phyloP scores from a whole-genome alignment of 192 early-diverging fungal genomes.

The Haplosporangium gracile region DNA sequence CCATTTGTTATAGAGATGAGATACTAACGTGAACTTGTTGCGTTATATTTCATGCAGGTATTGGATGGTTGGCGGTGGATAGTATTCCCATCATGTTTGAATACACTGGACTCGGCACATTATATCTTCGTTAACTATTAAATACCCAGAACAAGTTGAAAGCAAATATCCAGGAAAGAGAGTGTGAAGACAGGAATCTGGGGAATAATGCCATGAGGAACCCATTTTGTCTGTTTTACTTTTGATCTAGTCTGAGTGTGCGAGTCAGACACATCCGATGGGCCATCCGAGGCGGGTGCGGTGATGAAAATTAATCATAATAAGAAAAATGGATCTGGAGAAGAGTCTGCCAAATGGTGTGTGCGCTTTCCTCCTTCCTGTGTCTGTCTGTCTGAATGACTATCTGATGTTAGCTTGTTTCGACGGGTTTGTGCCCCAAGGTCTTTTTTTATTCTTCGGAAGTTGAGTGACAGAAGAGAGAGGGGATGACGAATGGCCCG shows the following conservation, averaged over 20 bases:
- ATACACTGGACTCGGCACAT: conserved; percentile 48
- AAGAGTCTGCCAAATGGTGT: background rate
- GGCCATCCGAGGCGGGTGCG: background rate
- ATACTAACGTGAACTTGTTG: background rate
- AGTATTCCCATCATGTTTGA: conserved; percentile 64
- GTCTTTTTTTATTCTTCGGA: background rate
- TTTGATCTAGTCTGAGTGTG: background rate
- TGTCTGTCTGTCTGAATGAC: background rate
- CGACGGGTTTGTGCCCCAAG: background rate
- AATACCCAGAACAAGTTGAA: background rate
- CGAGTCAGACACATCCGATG: conserved; percentile 4
- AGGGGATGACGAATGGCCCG: background rate
- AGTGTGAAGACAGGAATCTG: background rate
- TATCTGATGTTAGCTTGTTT: background rate
- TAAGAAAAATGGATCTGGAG: background rate
- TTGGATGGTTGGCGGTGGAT: conserved; percentile 63
- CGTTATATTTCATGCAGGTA: conserved; percentile 36
- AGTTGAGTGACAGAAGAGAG: background rate
- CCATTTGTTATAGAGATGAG: background rate
- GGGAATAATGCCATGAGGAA: background rate
- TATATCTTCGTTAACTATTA: background rate
- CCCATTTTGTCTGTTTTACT: background rate
- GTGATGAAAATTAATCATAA: background rate
- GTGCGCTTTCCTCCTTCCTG: background rate
- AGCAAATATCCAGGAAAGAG: background rate